A percentile compares a stretch with the other conserved stretches of the same genome.
phyloP scores from a whole-genome alignment of 176 grass and related monocot species.

The Zizania latifolia region DNA sequence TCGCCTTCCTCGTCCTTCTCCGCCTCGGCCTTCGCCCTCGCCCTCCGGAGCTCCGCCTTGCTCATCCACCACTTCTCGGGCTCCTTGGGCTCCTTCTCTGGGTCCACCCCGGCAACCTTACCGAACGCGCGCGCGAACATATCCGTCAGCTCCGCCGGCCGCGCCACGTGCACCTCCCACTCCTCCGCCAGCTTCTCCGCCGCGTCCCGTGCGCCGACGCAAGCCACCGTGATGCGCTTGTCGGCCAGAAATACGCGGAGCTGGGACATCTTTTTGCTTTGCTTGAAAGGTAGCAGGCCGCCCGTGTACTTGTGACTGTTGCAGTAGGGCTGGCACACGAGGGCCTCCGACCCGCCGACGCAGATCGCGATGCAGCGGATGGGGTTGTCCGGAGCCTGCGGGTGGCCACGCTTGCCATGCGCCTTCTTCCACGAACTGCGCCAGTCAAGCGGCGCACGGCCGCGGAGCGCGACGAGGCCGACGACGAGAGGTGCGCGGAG shows the following conservation, averaged over 20 bases:
- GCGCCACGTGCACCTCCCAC: constrained; percentile 19
- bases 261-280: background rate
- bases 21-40: background rate
- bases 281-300: background rate
- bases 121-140: constrained; percentile 23
- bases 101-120: background rate
- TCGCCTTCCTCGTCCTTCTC: background rate
- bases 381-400: background rate
- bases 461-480: constrained; percentile 16
- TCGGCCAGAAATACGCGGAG: background rate
- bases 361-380: constrained; percentile 13
- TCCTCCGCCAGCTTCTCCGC: background rate
- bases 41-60: background rate
- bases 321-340: background rate
- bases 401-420: background rate
- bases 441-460: background rate
- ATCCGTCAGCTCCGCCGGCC: constrained; percentile 3
- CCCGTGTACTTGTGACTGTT: background rate
- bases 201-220: background rate
- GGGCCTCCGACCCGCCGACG: background rate
- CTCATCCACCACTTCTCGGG: background rate
- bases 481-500: constrained; percentile 14
- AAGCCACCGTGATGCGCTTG: background rate
- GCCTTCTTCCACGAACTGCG: accelerated
- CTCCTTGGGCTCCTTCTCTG: background rate